These are phyloP conservation scores for Lactarius tabidus DNA, from an alignment of 768 basidiomycete genomes.

Conservation along the genomic window DNA sequence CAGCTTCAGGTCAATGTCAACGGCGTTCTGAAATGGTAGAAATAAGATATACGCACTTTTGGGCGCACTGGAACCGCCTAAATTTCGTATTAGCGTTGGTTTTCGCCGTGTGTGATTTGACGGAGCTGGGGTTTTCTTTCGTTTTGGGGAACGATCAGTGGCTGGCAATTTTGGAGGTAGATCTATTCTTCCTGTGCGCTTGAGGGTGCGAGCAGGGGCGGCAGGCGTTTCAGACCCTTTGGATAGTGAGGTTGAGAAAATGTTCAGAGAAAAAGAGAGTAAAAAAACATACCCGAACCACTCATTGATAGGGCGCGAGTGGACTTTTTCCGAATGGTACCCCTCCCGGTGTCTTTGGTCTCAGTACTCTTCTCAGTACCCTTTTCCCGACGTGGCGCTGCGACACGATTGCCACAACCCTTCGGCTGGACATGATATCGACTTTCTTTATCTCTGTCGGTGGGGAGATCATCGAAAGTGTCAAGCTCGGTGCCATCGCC, in stretches of 20 bases:
- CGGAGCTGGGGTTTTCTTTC: constrained; percentile 52
- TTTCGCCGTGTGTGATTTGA: constrained; percentile 56
- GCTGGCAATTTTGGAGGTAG: constrained; percentile 38
- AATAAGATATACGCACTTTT: constrained; percentile 54
- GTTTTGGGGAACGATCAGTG: constrained; percentile 36
- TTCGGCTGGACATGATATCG: constrained; percentile 74
- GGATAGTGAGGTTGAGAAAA: constrained; percentile 20
- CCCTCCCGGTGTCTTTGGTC: constrained; percentile 45
- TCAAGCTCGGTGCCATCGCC: constrained; percentile 92
- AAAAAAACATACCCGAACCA: constrained; percentile 32
- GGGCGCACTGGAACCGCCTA: constrained; percentile 59
- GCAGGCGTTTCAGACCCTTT: constrained; percentile 17
- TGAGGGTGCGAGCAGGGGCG: constrained; percentile 36
- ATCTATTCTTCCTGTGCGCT: constrained; percentile 56
- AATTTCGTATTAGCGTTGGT: constrained; percentile 84
- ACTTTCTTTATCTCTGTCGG: constrained; percentile 78
- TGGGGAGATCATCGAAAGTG: constrained; percentile 79
- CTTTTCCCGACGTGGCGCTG: constrained; percentile 47
- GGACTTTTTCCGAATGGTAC: constrained; percentile 54
- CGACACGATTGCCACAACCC: constrained; percentile 58
- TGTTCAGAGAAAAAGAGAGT: constrained; percentile 29
- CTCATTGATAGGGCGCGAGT: constrained; percentile 43
- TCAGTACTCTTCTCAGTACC: constrained; percentile 39
- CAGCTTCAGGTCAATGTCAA: constrained; percentile 47
- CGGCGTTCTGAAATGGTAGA: constrained; percentile 13